Evolutionary conservation across 768 basidiomycete genomes (phyloP), one percentile per base, ranked within the genome.

Genomic region (Collybiopsis luxurians): DNA sequence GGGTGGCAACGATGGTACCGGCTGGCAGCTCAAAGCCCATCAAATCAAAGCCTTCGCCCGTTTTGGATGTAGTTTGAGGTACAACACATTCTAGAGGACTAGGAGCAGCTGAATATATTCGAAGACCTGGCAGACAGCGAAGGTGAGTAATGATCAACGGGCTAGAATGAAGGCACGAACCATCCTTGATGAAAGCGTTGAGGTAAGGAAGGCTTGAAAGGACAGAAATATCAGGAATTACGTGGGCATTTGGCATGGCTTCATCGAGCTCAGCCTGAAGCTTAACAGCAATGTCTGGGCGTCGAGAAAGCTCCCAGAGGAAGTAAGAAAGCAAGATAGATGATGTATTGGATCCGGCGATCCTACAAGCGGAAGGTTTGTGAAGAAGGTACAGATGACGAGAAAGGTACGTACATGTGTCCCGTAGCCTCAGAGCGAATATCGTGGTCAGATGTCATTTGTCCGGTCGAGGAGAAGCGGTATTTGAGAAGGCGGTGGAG

Each of bases 341-440:
- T 5, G 86, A 85, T 0, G 90, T 91, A 64, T 92, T 90, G 23
- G 86, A 81, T 36, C 86, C 89, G 53, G 90, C 90, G 55, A 92
- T 81, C 67, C 90, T 92, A 57, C 15, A 52, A n/a, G 43, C n/a
- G n/a, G n/a, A n/a, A n/a, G n/a, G n/a, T n/a, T n/a, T n/a, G n/a
- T n/a, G n/a, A n/a, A n/a, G n/a, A n/a, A n/a, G n/a, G n/a, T n/a
- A n/a, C n/a, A n/a, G n/a, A n/a, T n/a, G n/a, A n/a, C n/a, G n/a
- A n/a, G n/a, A n/a, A n/a, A n/a, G n/a, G n/a, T n/a, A n/a, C n/a
- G n/a, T n/a, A n/a, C n/a, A 89, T 71, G 63, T 91, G 89, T 15
- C 87, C 89, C 85, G 90, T 90, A 61, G 82, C 77, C 69, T 91
- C 89, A n/a, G 89, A 89, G 63, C 91, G 85, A 61, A 90, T 82